Evolutionary conservation across 768 basidiomycete species (phyloP), one percentile per base, ranked within the genome.

Genomic region (Mycena vitilis): DNA sequence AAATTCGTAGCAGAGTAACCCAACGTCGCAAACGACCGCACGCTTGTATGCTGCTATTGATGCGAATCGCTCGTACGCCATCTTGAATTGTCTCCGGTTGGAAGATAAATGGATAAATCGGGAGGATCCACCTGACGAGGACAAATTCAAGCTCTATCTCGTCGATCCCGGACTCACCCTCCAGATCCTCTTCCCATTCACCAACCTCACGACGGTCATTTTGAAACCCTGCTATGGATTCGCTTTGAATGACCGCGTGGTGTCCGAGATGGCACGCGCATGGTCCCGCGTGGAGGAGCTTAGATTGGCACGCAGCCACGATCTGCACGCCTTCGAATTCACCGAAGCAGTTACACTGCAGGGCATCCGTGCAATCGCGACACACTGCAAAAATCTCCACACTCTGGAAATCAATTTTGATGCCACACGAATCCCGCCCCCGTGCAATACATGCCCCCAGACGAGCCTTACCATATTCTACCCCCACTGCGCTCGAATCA

Each of bases 181-280:
- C 22, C n/a, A 5, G 20, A 18, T 62, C 25, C 60, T 62, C 20
- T 53, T 62, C 51, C 49, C 60, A 2, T 62, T 62, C 60, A 53
- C 37, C 16, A 51, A 53, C 34, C 60, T 62, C 49, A 42, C 16
- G 13, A 38, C 11, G 22, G 9, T 62, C 37, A 25, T 16, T 25
- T 36, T 62, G 49, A 34, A 62, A 18, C 60, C 51, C 2, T 52
- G 13, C 13, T 18, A 53, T 30, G 60, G 60, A 1, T 52, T 62
- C 38, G 30, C 30, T 30, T 30, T 30, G 13, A 45, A 60, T 18
- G 59, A 60, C 47, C 16, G 30, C 1, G 13, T 44, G 22, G 56
- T 58, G 4, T n/a, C 37, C 20, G 40, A 58, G 18, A 58, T 58
- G 56, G 56, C 56, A 12, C 56, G 56, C 20, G 38, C 56, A 20